phyloP scores from a whole-genome alignment of 176 grass and related monocot species.

The Panicum miliaceum region DNA sequence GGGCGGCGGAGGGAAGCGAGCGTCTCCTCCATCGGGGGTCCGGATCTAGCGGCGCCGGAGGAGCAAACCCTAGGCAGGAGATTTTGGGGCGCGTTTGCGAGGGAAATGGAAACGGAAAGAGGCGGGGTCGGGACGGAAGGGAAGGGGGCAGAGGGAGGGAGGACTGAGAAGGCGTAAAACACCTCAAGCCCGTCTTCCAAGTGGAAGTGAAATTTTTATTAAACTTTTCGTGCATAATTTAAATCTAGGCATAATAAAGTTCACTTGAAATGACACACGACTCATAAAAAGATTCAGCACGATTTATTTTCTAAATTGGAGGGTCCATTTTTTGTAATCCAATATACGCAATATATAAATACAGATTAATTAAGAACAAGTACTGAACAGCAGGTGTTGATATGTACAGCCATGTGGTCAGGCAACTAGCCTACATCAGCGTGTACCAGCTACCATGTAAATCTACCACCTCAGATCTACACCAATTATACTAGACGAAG shows the following conservation, averaged over 20 bases:
- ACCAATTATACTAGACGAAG: background rate
- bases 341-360: background rate
- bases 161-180: background rate
- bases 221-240: background rate
- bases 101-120: constrained; percentile 35
- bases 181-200: background rate
- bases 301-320: constrained; percentile 17
- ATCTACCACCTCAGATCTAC: constrained; percentile 36
- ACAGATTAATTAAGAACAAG: background rate
- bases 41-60: background rate
- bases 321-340: background rate
- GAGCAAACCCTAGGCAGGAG: constrained; percentile 52
- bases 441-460: constrained; percentile 2
- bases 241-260: too few species aligned
- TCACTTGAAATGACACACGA: background rate
- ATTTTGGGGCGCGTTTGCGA: constrained; percentile 35
- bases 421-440: constrained; percentile 11
- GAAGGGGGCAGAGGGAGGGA: background rate
- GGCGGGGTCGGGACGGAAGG: background rate
- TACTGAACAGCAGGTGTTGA: background rate
- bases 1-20: constrained; percentile 46
- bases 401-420: constrained; percentile 29
- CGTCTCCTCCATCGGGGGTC: constrained; percentile 37
- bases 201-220: background rate
- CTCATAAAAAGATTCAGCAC: background rate